Evolutionary conservation across 352 stramenopile species (phyloP), one percentile per base, ranked within the genome.

Genomic region (Aphanomyces stellatus): DNA sequence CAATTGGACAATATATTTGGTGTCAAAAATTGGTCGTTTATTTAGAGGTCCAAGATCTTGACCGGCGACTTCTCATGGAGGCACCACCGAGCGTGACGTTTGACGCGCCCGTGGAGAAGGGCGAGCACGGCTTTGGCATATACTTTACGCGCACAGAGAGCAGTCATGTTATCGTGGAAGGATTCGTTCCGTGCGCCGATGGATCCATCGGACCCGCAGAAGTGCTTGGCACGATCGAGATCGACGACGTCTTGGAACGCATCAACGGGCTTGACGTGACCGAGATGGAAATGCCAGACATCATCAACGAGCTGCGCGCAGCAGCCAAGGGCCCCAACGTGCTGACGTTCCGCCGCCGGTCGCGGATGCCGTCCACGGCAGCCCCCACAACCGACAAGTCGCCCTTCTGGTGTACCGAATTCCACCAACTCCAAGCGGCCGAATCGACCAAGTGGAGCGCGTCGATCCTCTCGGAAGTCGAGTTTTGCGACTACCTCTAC

Each of bases 1-100:
- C n/a, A n/a, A n/a, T 17, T 43, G 8, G 17, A 43, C 37, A 93
- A 96, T 85, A 96, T 85, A 69, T 63, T 17, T 0, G 28, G 62
- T 3, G 10, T 7, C 3, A 34, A 51, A 62, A 69, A n/a, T n/a
- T n/a, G n/a, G n/a, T n/a, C n/a, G n/a, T n/a, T n/a, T n/a, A n/a
- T n/a, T n/a, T n/a, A n/a, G n/a, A n/a, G n/a, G 57, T 46, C 28
- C 48, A 59, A 10, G 15, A 67, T 67, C 60, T 67, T 67, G 43
- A 60, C 57, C 28, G 28, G 60, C 4, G 40, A 35, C 30, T 22
- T 34, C 25, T 8, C 17, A 35, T 57, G 17, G 6, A n/a, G n/a
- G n/a, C n/a, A n/a, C n/a, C n/a, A n/a, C n/a, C 49, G 27, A 42
- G 22, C 27, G n/a, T 57, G 41, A 11, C 51, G 6, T 55, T 67